Base-by-base conservation (phyloP, 257 asterid genomes). In the Ehretia macrophylla region DNA sequence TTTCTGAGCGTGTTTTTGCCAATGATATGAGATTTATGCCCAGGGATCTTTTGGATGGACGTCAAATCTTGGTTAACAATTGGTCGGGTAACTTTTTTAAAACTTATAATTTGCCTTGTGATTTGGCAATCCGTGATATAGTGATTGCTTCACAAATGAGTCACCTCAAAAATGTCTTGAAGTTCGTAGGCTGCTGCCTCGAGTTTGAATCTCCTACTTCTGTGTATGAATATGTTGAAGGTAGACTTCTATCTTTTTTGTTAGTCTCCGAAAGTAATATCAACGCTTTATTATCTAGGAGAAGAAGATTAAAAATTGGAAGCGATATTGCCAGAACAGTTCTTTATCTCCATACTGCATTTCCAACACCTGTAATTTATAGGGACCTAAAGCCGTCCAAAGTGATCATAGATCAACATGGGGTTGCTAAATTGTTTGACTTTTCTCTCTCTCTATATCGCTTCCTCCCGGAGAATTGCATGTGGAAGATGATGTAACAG, bases 381-480 rank as follows among this genome's bases (percentile, higher is more conserved):
- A 62, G 65, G 53, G 51, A 63, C 20, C 12, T 63, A 10, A 19
- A 58, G 35, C 47, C 74, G 27, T 20, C 27, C 13, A 69, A 51
- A 10, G 59, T 69, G 38, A 39, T 69, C 2, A 32, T 69, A 40
- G 65, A 51, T 39, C 58, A 21, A 35, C 32, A 51, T 56, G 65
- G 69, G 11, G 47, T 27, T 49, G 56, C 69, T 19, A 69, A 69
- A 50, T 8, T 63, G 32, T 10, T 27, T 1, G 60, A 69, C 37
- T 62, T n/a, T n/a, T 69, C 64, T 63, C 69, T 3, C 5, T 3
- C 0, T 56, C 74, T 4, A 17, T 63, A 40, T 19, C 49, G 0
- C 47, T 69, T 17, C 65, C 74, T 17, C 74, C 46, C 0, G 74
- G 74, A 56, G 56, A 62, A 51, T 69, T 56, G 50, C 37, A 49